phyloP scores from a whole-genome alignment of 2,329 filamentous ascomycete genomes.

The Venturia nashicola region DNA sequence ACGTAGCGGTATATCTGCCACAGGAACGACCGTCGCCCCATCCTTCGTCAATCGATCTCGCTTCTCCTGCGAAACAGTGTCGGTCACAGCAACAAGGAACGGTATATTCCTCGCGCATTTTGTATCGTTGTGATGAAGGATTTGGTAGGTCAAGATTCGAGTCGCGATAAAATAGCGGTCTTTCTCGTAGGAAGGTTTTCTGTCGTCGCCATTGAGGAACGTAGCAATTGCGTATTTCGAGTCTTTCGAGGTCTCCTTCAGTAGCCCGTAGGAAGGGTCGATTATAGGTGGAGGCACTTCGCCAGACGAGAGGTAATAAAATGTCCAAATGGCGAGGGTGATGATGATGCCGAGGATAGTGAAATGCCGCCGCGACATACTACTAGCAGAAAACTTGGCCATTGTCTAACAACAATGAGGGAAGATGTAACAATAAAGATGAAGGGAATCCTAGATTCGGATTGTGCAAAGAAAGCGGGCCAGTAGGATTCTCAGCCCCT shows the following conservation, averaged over 20 bases:
- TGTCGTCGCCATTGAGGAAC: constrained; percentile 1
- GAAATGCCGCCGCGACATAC: background rate
- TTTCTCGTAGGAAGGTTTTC: background rate
- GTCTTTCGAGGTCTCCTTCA: background rate
- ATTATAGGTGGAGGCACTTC: background rate
- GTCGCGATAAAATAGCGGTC: constrained; percentile 10
- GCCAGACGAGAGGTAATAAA: background rate
- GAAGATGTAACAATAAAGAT: background rate
- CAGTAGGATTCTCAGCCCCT: background rate
- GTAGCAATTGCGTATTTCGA: constrained; percentile 1
- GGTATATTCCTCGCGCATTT: constrained; percentile 5
- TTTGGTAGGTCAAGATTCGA: constrained; percentile 10
- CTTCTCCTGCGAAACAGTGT: constrained; percentile 1
- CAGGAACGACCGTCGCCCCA: constrained; percentile 10
- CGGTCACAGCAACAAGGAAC: constrained; percentile 9
- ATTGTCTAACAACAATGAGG: background rate
- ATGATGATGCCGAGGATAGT: background rate
- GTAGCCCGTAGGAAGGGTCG: background rate
- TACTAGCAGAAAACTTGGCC: background rate
- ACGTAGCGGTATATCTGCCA: background rate
- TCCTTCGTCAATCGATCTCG: constrained; percentile 3
- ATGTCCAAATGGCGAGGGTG: background rate
- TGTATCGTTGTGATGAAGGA: constrained; percentile 8
- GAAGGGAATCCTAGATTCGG: background rate
- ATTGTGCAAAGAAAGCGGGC: background rate